These are phyloP conservation scores for Suhomyces bokatorum DNA, from an alignment of 1,139 yeast species.

Conservation along the genomic window DNA sequence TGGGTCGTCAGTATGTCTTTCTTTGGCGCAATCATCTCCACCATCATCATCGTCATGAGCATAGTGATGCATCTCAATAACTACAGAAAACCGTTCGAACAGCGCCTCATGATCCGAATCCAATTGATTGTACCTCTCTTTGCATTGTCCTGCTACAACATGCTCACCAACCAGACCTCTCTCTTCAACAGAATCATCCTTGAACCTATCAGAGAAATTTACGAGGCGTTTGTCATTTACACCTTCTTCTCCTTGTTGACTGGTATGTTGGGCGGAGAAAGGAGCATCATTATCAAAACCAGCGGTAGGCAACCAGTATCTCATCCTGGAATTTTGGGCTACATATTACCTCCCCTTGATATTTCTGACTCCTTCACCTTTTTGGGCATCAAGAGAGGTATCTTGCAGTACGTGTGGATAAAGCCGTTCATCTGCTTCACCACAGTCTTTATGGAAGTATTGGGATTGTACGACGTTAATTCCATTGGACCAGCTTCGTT, in stretches of 20 bases:
- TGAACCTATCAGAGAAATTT: constrained; percentile 82
- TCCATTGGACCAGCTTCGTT: constrained; percentile 50
- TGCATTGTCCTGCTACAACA: constrained; percentile 53
- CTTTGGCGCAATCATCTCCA: constrained; percentile 35
- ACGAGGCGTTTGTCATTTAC: constrained; percentile 94
- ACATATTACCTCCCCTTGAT: constrained; percentile 60
- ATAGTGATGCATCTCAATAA: constrained; percentile 47
- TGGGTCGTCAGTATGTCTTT: constrained; percentile 39
- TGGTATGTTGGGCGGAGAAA: constrained; percentile 86
- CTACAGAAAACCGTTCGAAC: constrained; percentile 88
- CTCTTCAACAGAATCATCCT: constrained; percentile 46
- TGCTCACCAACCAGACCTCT: constrained; percentile 47
- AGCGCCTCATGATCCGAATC: constrained; percentile 80
- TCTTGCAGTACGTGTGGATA: constrained; percentile 92
- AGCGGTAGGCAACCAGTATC: constrained; percentile 72
- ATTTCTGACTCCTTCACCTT: constrained; percentile 85
- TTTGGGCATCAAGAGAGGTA: constrained; percentile 75
- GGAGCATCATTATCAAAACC: constrained; percentile 71
- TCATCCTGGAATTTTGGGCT: constrained; percentile 65
- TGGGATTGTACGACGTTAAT: constrained; percentile 53
- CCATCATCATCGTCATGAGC: constrained; percentile 33
- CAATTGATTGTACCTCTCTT: constrained; percentile 65
- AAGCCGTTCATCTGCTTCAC: constrained; percentile 75
- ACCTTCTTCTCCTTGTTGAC: constrained; percentile 86
- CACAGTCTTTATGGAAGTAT: constrained; percentile 51